Evolutionary conservation across 129 eudicot species (phyloP).

Genomic region (Erigeron canadensis): DNA sequence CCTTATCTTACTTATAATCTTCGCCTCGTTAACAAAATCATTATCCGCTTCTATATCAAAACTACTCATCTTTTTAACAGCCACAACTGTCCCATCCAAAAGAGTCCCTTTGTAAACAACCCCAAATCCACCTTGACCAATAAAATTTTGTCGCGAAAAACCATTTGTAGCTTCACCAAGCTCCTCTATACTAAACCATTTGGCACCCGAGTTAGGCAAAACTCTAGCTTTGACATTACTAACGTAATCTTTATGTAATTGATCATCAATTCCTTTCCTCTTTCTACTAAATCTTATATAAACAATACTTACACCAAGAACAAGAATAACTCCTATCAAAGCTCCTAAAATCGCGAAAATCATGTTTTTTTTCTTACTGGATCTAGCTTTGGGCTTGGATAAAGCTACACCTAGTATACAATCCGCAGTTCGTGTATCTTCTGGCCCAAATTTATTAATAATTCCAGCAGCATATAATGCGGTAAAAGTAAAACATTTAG

Average conservation of each 20-base stretch:
- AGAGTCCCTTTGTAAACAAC: conserved; percentile 57
- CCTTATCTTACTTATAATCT: conserved; percentile 74
- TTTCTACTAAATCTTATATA: conserved; percentile 30
- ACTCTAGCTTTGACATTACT: conserved; percentile 45
- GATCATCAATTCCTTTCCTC: conserved; percentile 37
- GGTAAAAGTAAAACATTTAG: conserved; percentile 61
- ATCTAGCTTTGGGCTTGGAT: conserved; percentile 9
- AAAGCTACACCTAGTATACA: conserved; percentile 62
- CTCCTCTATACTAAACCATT: conserved; percentile 59
- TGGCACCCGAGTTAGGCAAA: conserved; percentile 64
- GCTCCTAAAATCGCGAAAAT: conserved; percentile 51
- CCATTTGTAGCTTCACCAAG: conserved; percentile 60
- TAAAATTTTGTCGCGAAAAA: conserved; percentile 53
- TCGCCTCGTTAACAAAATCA: conserved; percentile 69
- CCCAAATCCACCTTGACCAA: conserved; percentile 70
- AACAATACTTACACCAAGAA: conserved; percentile 24
- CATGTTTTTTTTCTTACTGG: conserved; percentile 1
- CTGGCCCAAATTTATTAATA: conserved; percentile 58
- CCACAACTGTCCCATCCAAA: conserved; percentile 54
- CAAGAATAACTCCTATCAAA: conserved; percentile 34
- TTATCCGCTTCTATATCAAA: conserved; percentile 43
- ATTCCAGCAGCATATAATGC: conserved; percentile 69
- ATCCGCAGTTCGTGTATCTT: conserved; percentile 42
- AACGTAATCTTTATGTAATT: conserved; percentile 46
- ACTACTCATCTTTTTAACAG: conserved; percentile 52